Evolutionary conservation across 208 protist genomes (phyloP).

Genomic region (Borovskyia barvae): DNA sequence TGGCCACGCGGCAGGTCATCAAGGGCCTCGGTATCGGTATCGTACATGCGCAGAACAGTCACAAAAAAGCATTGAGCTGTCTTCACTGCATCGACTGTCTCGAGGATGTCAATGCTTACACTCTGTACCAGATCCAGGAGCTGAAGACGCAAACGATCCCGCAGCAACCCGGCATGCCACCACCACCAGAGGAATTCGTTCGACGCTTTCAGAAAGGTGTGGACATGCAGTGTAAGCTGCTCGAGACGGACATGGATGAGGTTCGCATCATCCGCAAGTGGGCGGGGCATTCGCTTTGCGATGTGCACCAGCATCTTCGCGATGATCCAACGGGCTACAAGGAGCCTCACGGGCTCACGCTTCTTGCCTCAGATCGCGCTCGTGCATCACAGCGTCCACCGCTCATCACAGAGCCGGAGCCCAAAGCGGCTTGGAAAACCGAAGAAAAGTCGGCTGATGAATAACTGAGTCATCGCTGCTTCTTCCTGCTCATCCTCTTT

Average conservation of each 20-base stretch:
- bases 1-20: slow-evolving; percentile 42
- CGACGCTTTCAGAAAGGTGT: slow-evolving; percentile 51
- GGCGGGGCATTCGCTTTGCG: slow-evolving; percentile 37
- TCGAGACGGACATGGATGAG: slow-evolving; percentile 70
- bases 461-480: too few relatives aligned
- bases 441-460: background rate
- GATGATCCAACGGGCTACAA: slow-evolving; percentile 37
- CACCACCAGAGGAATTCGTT: slow-evolving; percentile 61
- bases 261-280: slow-evolving; percentile 49
- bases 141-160: slow-evolving; percentile 43
- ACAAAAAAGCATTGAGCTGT: slow-evolving; percentile 54
- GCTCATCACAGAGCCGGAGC: slow-evolving; percentile 1
- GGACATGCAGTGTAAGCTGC: slow-evolving; percentile 59
- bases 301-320: slow-evolving; percentile 63
- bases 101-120: slow-evolving; percentile 75
- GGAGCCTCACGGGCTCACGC: slow-evolving; percentile 37
- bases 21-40: slow-evolving; percentile 63
- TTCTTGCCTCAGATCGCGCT: slow-evolving; percentile 42
- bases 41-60: slow-evolving; percentile 63
- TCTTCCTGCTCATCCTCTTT: too few relatives aligned
- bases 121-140: slow-evolving; percentile 53
- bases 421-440: too few relatives aligned
- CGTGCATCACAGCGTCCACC: slow-evolving; percentile 15
- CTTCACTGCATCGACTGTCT: slow-evolving; percentile 76
- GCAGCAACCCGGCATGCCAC: slow-evolving; percentile 69